Evolutionary conservation across 345 rosid species (phyloP), one percentile per base, ranked within the genome.

Genomic region (Gossypium turneri): DNA sequence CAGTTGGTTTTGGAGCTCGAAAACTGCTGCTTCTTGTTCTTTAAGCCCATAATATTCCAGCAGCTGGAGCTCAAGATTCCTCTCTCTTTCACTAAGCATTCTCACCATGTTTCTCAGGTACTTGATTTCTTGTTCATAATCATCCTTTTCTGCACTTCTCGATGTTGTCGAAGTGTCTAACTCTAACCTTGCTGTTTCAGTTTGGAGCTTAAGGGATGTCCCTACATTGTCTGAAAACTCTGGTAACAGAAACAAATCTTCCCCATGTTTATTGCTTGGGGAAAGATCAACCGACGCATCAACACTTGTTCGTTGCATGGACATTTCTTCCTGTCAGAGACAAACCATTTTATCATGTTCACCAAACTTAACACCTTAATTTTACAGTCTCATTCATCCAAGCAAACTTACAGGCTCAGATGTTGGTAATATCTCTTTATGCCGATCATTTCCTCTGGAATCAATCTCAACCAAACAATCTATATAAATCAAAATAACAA

Each of bases 11-110:
- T 92, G 87, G 44, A 95, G 89, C 83, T 95, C 99, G 83, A 82
- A 78, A 9, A 86, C 87, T 20, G 88, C 83, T 9, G 89, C 70
- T 82, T 91, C 93, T 77, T 91, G 95, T 78, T 92, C 97, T 78
- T 91, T 93, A 17, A 89, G 91, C 34, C 96, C 96, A 67, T 95
- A 92, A 67, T 85, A 95, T 79, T 95, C 94, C 2, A 91, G 84
- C 75, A 95, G 66, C 81, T 88, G 90, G 17, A 75, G 85, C 86
- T 95, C 97, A 1, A 93, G 91, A 71, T 81, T 84, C 76, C 85
- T 88, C 82, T 92, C 99, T 83, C 88, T 84, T 74, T 93, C 98
- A 73, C 59, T 84, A 9, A 95, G 92, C 50, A 77, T 73, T 67
- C 82, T 75, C 34, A 93, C 92, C 43, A 82, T 86, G 86, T 75